Evolutionary conservation across 2,329 filamentous ascomycete genomes (phyloP).

Genomic region (Phyllosticta citrichinensis): DNA sequence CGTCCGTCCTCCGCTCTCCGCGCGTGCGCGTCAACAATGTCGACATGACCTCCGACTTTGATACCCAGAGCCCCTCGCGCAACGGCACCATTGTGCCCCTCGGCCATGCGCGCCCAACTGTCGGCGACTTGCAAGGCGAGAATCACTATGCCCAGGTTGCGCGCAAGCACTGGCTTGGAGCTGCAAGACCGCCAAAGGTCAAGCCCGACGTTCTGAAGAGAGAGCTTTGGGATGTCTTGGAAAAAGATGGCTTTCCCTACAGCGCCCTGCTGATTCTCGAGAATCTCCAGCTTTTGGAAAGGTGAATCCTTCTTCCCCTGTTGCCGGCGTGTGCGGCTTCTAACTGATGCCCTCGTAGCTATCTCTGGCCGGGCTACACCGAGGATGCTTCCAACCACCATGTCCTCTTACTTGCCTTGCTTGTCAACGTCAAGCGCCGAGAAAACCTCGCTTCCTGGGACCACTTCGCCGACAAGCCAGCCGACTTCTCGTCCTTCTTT

Average conservation of each 20-base stretch:
- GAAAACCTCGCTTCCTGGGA: slow-evolving; percentile 83
- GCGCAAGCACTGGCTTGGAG: slow-evolving; percentile 72
- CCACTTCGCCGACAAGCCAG: slow-evolving; percentile 64
- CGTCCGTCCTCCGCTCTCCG: slow-evolving; percentile 5
- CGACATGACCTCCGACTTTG: slow-evolving; percentile 13
- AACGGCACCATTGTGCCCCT: slow-evolving; percentile 17
- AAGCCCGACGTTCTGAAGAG: slow-evolving; percentile 74
- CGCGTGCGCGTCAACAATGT: slow-evolving; percentile 4
- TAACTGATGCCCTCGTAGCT: slow-evolving; percentile 41
- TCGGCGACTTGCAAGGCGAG: slow-evolving; percentile 61
- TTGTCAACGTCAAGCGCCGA: slow-evolving; percentile 78
- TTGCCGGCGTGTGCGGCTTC: background rate
- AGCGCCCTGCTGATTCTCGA: slow-evolving; percentile 75
- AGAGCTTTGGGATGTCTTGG: slow-evolving; percentile 80
- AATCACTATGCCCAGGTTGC: slow-evolving; percentile 60
- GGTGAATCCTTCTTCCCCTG: slow-evolving; percentile 35
- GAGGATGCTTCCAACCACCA: slow-evolving; percentile 88
- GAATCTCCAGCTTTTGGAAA: slow-evolving; percentile 82
- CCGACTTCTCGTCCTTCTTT: slow-evolving; percentile 82
- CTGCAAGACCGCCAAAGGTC: slow-evolving; percentile 53
- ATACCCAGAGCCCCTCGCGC: slow-evolving; percentile 14
- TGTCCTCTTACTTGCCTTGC: slow-evolving; percentile 73
- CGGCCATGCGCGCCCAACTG: slow-evolving; percentile 46
- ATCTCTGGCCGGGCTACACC: slow-evolving; percentile 87
- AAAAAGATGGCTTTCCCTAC: slow-evolving; percentile 68